Evolutionary conservation across 805 yeast genomes (phyloP), one percentile per base, ranked within the genome.

Genomic region (Myxozyma neglecta): DNA sequence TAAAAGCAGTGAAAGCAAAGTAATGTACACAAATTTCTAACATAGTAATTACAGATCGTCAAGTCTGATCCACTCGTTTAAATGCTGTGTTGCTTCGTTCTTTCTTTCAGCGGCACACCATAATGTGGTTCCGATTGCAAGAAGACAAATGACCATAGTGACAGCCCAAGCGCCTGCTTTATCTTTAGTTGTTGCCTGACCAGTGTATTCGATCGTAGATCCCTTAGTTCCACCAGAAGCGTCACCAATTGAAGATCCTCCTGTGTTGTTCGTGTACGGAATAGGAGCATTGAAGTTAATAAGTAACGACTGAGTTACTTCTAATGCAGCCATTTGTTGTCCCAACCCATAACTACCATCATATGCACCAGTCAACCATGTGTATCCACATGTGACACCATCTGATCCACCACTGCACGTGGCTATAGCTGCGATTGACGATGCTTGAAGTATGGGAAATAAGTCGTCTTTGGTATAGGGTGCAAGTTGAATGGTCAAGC

Each of bases 151-250:
- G 65, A 90, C 73, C 0, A 92, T 96, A 0, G 99, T 93, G 47
- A 90, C 74, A 24, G 92, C 78, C 52, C 96, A 96, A 0, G 97
- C 97, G 53, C 98, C 98, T 1, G 90, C 97, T 69, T 81, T 83
- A 71, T 90, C 97, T 62, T 83, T 84, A 0, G 77, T 73, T 0
- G 84, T 77, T 47, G 91, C 83, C 0, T 73, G 75, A 10, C 44
- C 45, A 1, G 14, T 32, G n/a, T 51, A 40, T 13, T 39, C 45
- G 16, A 42, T 39, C 6, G 45, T 24, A 5, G 53, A 14, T 10
- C 57, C 46, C 46, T 37, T 39, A 42, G 83, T 78, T 61, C 96
- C 97, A 11, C 90, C 94, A 39, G 83, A 80, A 11, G 85, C 82
- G 72, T 83, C 80, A 60, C 93, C 92, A 3, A 68, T 61, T 0